Conservation (phyloP, 352 stramenopile genomes). For the Globisporangium iwayamae region DNA sequence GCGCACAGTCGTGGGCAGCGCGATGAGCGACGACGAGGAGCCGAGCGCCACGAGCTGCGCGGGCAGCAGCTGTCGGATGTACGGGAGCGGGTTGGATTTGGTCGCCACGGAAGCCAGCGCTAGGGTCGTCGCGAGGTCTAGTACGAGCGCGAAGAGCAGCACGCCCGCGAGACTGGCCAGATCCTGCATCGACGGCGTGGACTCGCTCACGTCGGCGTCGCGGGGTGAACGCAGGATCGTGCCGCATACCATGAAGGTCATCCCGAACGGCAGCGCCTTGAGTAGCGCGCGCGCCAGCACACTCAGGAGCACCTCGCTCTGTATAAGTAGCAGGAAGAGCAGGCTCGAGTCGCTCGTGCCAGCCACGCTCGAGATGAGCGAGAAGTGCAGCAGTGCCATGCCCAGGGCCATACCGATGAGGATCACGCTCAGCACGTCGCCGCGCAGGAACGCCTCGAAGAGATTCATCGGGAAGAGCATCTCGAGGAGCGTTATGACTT, state of each 20-base stretch:
- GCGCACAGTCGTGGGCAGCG: conserved; percentile 47
- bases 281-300: conserved; percentile 36
- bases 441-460: conserved; percentile 21
- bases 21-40: conserved; percentile 44
- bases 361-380: conserved; percentile 13
- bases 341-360: conserved; percentile 27
- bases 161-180: conserved; percentile 39
- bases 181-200: conserved; percentile 19
- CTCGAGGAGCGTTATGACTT: conserved; percentile 26
- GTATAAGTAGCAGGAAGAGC: conserved; percentile 44
- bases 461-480: conserved; percentile 32
- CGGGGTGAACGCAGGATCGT: conserved; percentile 28
- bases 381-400: conserved; percentile 24
- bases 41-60: conserved; percentile 49
- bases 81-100: conserved; percentile 46
- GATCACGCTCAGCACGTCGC: conserved; percentile 36
- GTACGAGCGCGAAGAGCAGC: conserved; percentile 42
- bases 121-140: conserved; percentile 39
- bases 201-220: conserved; percentile 9
- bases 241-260: conserved; percentile 40
- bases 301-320: conserved; percentile 40
- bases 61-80: conserved; percentile 38
- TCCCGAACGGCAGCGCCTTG: conserved; percentile 34
- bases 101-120: conserved; percentile 31
- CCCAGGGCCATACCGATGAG: conserved; percentile 30